A percentile compares a stretch with the other conserved stretches of the same genome.
These are phyloP conservation scores for Phoenix dactylifera DNA, from an alignment of 176 grass and related monocot species.

Conservation along the genomic window DNA sequence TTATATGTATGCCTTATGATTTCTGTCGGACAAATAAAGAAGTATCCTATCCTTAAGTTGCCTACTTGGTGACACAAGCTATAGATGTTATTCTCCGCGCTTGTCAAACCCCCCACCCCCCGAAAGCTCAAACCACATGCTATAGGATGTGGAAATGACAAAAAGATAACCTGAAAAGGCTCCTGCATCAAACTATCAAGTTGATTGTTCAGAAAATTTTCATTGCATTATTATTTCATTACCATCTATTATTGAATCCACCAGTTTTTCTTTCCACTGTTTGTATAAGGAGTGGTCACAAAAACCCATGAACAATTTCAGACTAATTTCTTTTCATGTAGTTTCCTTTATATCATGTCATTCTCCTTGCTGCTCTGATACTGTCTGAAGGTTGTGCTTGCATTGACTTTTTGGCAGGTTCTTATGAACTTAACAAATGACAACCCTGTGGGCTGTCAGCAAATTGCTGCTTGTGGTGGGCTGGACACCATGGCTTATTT, in stretches of 20 bases:
- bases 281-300: background rate
- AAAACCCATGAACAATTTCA: no score
- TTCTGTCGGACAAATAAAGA: no score
- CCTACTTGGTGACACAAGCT: no score
- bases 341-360: background rate
- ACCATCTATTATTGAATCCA: background rate
- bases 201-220: background rate
- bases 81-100: no score
- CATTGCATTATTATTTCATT: background rate
- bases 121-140: no score
- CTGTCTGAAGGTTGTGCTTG: background rate
- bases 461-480: constrained; percentile 71
- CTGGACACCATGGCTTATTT: constrained; percentile 77
- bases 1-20: no score
- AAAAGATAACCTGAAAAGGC: no score
- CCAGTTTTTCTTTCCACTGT: background rate
- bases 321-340: background rate
- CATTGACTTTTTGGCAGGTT: constrained; percentile 47
- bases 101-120: no score
- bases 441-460: constrained; percentile 77
- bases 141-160: no score
- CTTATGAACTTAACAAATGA: constrained; percentile 99
- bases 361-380: background rate
- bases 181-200: background rate
- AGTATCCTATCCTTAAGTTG: no score